Evolutionary conservation across 2,329 filamentous ascomycete species (phyloP), one percentile per base, ranked within the genome.

Genomic region (Diaporthe citriasiana): DNA sequence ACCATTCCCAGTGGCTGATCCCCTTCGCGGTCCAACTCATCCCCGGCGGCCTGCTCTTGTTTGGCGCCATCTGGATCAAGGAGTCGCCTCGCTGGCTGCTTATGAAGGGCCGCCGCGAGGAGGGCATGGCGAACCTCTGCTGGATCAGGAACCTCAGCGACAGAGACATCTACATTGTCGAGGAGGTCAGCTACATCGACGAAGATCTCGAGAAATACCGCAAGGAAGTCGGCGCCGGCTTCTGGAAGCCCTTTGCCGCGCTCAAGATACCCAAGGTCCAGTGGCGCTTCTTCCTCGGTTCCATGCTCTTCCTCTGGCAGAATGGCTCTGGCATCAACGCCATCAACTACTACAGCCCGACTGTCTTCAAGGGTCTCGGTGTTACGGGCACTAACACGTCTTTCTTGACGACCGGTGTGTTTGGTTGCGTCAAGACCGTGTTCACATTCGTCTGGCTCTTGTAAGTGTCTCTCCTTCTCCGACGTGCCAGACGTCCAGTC

Each of bases 281-380:
- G 77, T 94, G 91, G 86, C 90, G 93, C 55, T 91, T 96, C 83
- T 89, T 94, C 81, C 87, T 95, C 15, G 93, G 93, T 60, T 89
- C 89, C 72, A 89, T 93, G 79, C 87, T 96, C 27, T 95, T 95
- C 86, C 85, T 95, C 70, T 95, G 91, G 88, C 94, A 96, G 82
- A 96, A 96, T 78, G 92, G 92, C 66, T 88, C 85, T 4, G 93
- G 93, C 3, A 95, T 95, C 84, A 95, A 95, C 77, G 93, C 93
- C 27, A 92, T 94, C 84, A 95, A 94, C 85, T 95, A 94, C 83
- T 94, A 93, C 82, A 88, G 85, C 1, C 92, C 93, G 0, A 92
- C 89, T 0, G 89, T 94, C 13, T 94, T 95, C 86, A 88, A 84
- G 76, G 84, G 82, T 57, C 83, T 88, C 66, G 86, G 86, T 6